These are phyloP conservation scores for Vitis vinifera DNA, from an alignment of 164 flowering plant species.

Conservation along the genomic window ASM3070453v1 NC_081808.1:3949501-3950000, in stretches of 20 bases:
- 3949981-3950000: not conserved
- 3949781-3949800: conserved; percentile 54
- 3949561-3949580: too few species aligned
- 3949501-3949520: too few species aligned
- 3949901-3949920: not conserved
- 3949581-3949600: too few species aligned
- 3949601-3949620: too few species aligned
- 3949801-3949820: conserved; percentile 73
- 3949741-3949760: not conserved
- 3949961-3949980: not conserved
- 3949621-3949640: too few species aligned
- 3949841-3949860: conserved; percentile 89
- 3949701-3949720: not conserved
- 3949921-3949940: not conserved
- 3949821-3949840: conserved; percentile 92
- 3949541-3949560: too few species aligned
- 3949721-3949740: not conserved
- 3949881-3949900: conserved; percentile 83
- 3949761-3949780: not conserved
- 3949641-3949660: too few species aligned
- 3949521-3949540: too few species aligned
- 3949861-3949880: conserved; percentile 87
- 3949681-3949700: too few species aligned
- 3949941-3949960: not conserved
- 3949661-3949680: too few species aligned